phyloP scores from a whole-genome alignment of 768 basidiomycete genomes.

The Boletus sensibilis region DNA sequence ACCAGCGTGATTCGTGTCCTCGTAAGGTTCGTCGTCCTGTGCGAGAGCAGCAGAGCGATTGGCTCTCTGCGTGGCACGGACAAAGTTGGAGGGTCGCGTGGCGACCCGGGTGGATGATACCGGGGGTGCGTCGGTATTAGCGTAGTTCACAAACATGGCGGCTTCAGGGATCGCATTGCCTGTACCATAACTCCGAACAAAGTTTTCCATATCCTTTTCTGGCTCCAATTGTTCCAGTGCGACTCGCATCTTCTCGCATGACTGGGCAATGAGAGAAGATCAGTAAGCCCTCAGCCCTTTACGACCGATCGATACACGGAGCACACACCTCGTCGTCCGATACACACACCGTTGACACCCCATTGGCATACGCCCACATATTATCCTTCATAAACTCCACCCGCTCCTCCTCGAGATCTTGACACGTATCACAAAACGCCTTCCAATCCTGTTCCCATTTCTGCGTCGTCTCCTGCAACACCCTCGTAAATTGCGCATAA shows the following conservation, averaged over 20 bases:
- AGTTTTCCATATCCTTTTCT: slow-evolving; percentile 83
- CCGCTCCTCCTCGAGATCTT: slow-evolving; percentile 95
- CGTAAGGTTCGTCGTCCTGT: slow-evolving; percentile 46
- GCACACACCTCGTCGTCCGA: slow-evolving; percentile 85
- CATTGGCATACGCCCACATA: slow-evolving; percentile 95
- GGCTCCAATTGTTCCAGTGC: slow-evolving; percentile 88
- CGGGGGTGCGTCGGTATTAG: slow-evolving; percentile 61
- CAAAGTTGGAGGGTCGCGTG: slow-evolving; percentile 57
- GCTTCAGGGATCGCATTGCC: slow-evolving; percentile 87
- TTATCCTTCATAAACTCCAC: slow-evolving; percentile 93
- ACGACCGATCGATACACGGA: neutral
- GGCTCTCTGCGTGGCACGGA: slow-evolving; percentile 39
- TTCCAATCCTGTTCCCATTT: slow-evolving; percentile 97
- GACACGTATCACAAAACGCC: slow-evolving; percentile 88
- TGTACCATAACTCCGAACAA: slow-evolving; percentile 87
- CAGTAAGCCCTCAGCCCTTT: neutral
- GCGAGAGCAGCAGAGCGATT: slow-evolving; percentile 23
- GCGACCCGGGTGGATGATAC: slow-evolving; percentile 56
- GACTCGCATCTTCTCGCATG: slow-evolving; percentile 85
- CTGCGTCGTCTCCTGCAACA: slow-evolving; percentile 70
- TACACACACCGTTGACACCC: slow-evolving; percentile 94
- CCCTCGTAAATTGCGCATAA: slow-evolving; percentile 82
- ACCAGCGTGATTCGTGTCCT: slow-evolving; percentile 59
- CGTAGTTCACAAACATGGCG: slow-evolving; percentile 83
- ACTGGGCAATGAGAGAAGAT: slow-evolving; percentile 44